A percentile compares a stretch with the other conserved stretches of the same genome.
Conservation (phyloP, 805 yeast genomes). For the Candida takata region DNA sequence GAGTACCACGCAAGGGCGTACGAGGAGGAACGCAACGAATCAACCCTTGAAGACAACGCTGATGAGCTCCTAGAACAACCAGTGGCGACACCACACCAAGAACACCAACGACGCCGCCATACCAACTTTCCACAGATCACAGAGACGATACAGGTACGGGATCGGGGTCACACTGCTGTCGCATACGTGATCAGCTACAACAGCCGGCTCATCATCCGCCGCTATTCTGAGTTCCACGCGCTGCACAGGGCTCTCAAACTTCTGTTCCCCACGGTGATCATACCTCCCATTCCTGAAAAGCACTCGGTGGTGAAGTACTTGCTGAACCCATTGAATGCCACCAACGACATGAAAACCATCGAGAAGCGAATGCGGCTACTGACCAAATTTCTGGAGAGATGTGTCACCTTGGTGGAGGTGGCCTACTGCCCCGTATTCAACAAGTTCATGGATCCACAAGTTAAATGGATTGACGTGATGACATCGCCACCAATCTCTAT, state of each 20-base stretch:
- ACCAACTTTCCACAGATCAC: slow-evolving; percentile 3
- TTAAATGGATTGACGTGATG: slow-evolving; percentile 75
- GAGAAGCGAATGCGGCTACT: slow-evolving; percentile 72
- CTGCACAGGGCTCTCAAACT: slow-evolving; percentile 62
- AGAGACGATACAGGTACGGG: slow-evolving; percentile 49
- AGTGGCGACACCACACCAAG: not conserved
- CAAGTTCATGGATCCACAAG: slow-evolving; percentile 79
- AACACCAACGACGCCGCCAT: not conserved
- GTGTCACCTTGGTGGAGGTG: slow-evolving; percentile 51
- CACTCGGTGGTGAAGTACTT: slow-evolving; percentile 51
- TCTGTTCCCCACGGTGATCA: slow-evolving; percentile 70
- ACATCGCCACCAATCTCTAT: slow-evolving; percentile 46
- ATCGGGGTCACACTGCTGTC: slow-evolving; percentile 54
- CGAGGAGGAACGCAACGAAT: not conserved
- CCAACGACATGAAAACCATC: slow-evolving; percentile 38
- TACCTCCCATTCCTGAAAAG: slow-evolving; percentile 94
- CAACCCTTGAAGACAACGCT: not conserved
- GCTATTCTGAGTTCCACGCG: slow-evolving; percentile 90
- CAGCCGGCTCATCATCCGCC: slow-evolving; percentile 52
- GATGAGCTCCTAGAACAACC: not conserved
- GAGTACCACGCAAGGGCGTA: not conserved
- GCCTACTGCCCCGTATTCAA: slow-evolving; percentile 56
- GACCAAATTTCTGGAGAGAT: slow-evolving; percentile 70
- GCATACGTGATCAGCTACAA: slow-evolving; percentile 69
- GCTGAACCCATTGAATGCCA: slow-evolving; percentile 35